Conservation (phyloP, 192 early-diverging fungal genomes). For the Piromyces finnis region DNA sequence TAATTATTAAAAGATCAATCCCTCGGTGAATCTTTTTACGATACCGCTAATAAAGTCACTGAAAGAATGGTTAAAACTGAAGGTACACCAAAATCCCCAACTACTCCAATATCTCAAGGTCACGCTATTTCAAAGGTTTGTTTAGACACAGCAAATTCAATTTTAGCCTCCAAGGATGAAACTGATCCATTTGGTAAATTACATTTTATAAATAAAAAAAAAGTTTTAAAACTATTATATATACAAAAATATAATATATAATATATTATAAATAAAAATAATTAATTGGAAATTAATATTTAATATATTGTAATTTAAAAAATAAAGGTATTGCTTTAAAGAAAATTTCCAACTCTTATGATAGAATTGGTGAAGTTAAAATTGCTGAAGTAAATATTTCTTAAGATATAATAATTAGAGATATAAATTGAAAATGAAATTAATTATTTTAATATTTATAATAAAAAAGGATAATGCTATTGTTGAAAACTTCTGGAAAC, state of each 20-base stretch:
- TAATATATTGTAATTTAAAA: no score
- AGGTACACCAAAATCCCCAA: neutral
- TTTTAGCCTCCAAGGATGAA: neutral
- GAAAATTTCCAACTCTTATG: conserved; percentile 70
- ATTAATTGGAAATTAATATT: no score
- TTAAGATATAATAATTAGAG: neutral
- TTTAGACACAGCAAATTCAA: neutral
- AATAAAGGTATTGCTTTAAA: conserved; percentile 58
- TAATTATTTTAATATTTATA: conserved; percentile 12
- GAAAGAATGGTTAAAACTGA: neutral
- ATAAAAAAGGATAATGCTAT: conserved; percentile 48
- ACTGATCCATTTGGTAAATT: neutral
- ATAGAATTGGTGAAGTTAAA: conserved; percentile 66
- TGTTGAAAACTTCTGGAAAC: conserved; percentile 52
- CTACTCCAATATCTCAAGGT: neutral
- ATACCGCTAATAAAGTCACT: neutral
- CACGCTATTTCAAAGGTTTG: neutral
- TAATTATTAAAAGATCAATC: neutral
- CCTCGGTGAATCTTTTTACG: neutral
- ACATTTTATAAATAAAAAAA: no score
- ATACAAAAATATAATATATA: no score
- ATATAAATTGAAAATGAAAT: neutral
- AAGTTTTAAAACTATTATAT: no score
- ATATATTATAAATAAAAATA: no score
- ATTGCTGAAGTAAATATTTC: conserved; percentile 16